Conservation (phyloP, 2,329 filamentous ascomycete species). For the Colletotrichum tamarilloi region DNA sequence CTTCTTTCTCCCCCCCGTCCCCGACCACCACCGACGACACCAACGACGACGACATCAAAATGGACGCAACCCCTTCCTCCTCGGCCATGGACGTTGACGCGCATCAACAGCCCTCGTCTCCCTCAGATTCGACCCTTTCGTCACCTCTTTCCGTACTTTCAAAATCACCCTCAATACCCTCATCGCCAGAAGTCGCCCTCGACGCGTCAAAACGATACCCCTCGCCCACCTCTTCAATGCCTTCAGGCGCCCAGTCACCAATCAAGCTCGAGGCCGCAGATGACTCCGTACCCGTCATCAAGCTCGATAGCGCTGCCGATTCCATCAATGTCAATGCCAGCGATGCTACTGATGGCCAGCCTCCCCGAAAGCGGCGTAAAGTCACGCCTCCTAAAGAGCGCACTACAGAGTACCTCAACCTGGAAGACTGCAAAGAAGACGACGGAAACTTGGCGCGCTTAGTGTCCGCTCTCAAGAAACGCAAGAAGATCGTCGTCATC, state of each 20-base stretch:
- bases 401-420: slow-evolving; percentile 84
- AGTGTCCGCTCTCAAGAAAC: slow-evolving; percentile 80
- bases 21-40: slow-evolving; percentile 3
- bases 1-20: slow-evolving; percentile 9
- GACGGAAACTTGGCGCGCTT: slow-evolving; percentile 74
- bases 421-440: slow-evolving; percentile 62
- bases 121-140: slow-evolving; percentile 55
- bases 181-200: slow-evolving; percentile 50
- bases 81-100: slow-evolving; percentile 33
- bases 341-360: slow-evolving; percentile 74
- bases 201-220: slow-evolving; percentile 61
- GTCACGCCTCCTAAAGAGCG: slow-evolving; percentile 71
- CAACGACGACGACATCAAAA: slow-evolving; percentile 14
- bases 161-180: slow-evolving; percentile 62
- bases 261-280: slow-evolving; percentile 55
- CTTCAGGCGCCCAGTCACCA: slow-evolving; percentile 64
- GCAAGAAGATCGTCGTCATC: slow-evolving; percentile 96
- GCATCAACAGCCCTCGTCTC: slow-evolving; percentile 19
- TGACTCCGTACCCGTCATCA: slow-evolving; percentile 42
- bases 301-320: slow-evolving; percentile 38
- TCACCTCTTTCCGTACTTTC: slow-evolving; percentile 67
- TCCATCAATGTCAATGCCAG: slow-evolving; percentile 40
- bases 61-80: slow-evolving; percentile 23
- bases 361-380: slow-evolving; percentile 81
- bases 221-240: slow-evolving; percentile 56